Evolutionary conservation across 805 yeast species (phyloP), one percentile per base, ranked within the genome.

Genomic region (Wickerhamiella shivajii): DNA sequence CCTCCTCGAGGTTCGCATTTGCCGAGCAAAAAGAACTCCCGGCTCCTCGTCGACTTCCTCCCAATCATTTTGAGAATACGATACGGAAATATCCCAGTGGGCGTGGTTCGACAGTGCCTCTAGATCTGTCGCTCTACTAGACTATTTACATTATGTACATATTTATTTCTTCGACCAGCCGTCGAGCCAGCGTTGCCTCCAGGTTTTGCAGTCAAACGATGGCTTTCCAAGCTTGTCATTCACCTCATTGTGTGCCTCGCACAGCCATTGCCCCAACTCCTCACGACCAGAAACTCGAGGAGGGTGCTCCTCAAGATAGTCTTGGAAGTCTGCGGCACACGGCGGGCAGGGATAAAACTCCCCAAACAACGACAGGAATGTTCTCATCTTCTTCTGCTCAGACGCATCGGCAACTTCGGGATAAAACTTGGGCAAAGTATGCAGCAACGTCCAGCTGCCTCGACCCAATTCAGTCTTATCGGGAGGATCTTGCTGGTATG

Each of bases 191-290:
- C 98, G 72, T 47, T 78, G 71, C 51, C 75, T 75, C 98, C 98
- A 90, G 42, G 79, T 64, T 38, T 73, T 63, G 48, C 97, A 87
- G 51, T 87, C 84, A 51, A 90, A 90, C 36, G 60, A 61, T 5
- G 80, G 81, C 56, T 90, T 90, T 1, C 93, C 93, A 18, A 87
- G 52, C 53, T 84, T 85, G 13, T 53, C 61, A 54, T 90, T 90
- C n/a, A 90, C 97, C 23, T 69, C 79, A 50, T 90, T 90, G 57
- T 90, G 98, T 2, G 97, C 97, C 40, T 74, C 78, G 57, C 97
- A 90, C 36, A 90, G 59, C 98, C 98, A 90, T 44, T 56, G 62
- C 1, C 95, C 92, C 46, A 90, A 71, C 35, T 71, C 77, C 34
- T 83, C 93, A 44, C 79, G 81, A 27, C 50, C 44, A 6, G 29